Percentiles rank a stretch among this genome's conserved stretches.
phyloP scores from a whole-genome alignment of 495 filamentous ascomycete genomes.

The Tuber magnatum region DNA sequence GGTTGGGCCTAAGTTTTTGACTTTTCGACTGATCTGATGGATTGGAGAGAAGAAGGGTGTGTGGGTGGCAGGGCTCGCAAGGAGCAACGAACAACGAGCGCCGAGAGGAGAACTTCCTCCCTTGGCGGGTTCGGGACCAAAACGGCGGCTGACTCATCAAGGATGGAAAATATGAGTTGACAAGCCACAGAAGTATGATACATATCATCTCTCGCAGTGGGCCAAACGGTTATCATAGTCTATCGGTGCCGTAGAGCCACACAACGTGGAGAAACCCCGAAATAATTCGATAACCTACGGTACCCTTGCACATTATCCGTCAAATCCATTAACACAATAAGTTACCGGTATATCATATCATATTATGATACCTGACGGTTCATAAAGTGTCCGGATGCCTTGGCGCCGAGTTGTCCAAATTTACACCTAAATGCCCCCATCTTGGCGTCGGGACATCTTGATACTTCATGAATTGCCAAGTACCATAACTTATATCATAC shows the following conservation, averaged over 20 bases:
- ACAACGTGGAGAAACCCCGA: not conserved
- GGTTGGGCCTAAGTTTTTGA: constrained; percentile 6
- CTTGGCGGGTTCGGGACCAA: not conserved
- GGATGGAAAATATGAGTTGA: not conserved
- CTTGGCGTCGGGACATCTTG: too few species aligned
- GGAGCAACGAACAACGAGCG: constrained; percentile 5
- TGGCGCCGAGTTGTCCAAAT: too few species aligned
- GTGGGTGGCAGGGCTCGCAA: constrained; percentile 24
- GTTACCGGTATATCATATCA: too few species aligned
- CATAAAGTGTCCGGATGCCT: too few species aligned
- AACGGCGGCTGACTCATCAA: not conserved
- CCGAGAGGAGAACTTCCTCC: constrained; percentile 1
- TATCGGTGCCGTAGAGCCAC: not conserved
- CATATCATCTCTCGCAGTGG: not conserved
- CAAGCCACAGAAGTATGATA: constrained; percentile 1
- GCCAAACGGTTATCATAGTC: not conserved
- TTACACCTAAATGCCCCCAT: too few species aligned
- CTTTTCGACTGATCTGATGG: constrained; percentile 13
- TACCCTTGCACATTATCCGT: not conserved
- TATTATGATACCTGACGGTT: not conserved
- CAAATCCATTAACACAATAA: too few species aligned
- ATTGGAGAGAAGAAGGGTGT: constrained; percentile 24
- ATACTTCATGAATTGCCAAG: too few species aligned
- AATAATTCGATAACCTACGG: not conserved
- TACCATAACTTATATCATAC: too few species aligned